Evolutionary conservation across 495 filamentous ascomycete species (phyloP).

Genomic region (Neurospora sp.): DNA sequence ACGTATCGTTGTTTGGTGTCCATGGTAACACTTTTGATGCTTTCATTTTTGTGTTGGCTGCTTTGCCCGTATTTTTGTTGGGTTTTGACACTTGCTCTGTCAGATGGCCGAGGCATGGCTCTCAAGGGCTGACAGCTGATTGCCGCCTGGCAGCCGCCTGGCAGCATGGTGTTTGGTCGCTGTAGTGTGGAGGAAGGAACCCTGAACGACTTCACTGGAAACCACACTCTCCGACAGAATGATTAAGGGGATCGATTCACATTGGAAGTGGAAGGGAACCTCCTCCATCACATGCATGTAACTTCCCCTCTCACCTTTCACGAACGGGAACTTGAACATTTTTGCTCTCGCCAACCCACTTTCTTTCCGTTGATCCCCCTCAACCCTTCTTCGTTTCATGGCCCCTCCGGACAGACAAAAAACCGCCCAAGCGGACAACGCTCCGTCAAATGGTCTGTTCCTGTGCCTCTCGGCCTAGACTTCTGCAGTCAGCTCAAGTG

Average conservation of each 20-base stretch:
- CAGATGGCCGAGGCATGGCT: not conserved
- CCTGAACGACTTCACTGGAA: not conserved
- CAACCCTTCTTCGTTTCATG: not conserved
- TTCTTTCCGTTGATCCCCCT: not conserved
- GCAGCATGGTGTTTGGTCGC: not conserved
- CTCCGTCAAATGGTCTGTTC: not conserved
- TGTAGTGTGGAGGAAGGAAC: not conserved
- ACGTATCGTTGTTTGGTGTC: not conserved
- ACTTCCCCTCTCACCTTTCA: not conserved
- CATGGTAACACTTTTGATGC: not conserved
- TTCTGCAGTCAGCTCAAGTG: not conserved
- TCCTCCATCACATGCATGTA: not conserved
- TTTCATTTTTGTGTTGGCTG: not conserved
- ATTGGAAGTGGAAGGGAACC: not conserved
- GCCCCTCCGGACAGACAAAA: not conserved
- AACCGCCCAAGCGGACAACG: not conserved
- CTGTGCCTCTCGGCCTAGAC: not conserved
- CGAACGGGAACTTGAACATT: not conserved
- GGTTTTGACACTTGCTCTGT: not conserved
- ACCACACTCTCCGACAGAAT: too few species aligned
- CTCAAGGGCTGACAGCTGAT: not conserved
- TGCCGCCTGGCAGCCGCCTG: not conserved
- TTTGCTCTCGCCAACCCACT: not conserved
- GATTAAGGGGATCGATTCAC: not conserved
- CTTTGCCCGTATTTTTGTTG: not conserved